Base-by-base conservation (phyloP, 495 filamentous ascomycete species). In the Astrothelium subdiscretum region DNA sequence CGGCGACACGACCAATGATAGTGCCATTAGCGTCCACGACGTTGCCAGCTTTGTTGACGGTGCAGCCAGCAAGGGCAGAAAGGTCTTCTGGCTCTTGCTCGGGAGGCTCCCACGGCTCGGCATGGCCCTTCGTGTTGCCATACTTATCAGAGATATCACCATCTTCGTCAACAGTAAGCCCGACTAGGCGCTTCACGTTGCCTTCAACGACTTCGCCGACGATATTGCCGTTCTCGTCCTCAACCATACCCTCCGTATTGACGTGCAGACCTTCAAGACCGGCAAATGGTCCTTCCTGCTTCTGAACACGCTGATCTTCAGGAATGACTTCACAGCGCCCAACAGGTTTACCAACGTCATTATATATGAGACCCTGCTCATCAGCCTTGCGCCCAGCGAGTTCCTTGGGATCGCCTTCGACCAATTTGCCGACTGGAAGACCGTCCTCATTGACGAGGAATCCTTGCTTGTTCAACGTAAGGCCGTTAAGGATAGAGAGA, bases 41-140 rank as follows among this genome's bases (percentile, higher is more conserved):
- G 51, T 92, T 92, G 54, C 90, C 90, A 8, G 78, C 80, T 73
- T 94, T 94, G 76, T 95, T 95, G 69, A 94, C 87, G 3, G 85
- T 81, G 79, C 90, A 90, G 59, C 90, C 90, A 3, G 88, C 89
- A 4, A 95, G 78, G 15, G 80, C 73, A 2, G 87, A 90, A 52
- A 83, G 77, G 66, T 95, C 89, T 2, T 77, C 79, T 2, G 73
- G 71, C 65, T 81, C 83, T 63, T 74, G 77, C 65, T 80, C 85
- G 32, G 73, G 78, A 54, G 80, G 78, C 60, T 88, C 80, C 70
- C 83, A 90, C 5, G 82, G 83, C 73, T 91, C 87, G 15, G 85
- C 87, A 59, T 83, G 84, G 59, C 90, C 90, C 65, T 90, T 85
- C 57, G 86, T 81, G 68, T 91, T 92, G 40, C 90, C 90, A 54